Conservation (phyloP, 352 stramenopile genomes). For the Blastocystis sp. region DNA sequence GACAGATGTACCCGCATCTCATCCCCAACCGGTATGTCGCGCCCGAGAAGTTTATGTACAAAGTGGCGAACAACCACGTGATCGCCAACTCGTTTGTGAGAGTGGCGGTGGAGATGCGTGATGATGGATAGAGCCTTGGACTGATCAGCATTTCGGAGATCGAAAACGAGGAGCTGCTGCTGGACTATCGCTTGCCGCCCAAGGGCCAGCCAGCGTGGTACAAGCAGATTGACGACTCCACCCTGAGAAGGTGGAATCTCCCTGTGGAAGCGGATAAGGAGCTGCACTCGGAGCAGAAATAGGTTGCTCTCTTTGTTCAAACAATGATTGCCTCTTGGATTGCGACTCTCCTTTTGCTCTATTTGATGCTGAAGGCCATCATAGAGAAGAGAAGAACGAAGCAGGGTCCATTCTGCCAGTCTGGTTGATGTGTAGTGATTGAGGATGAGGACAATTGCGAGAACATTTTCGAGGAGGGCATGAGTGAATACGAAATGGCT, state of each 20-base stretch:
- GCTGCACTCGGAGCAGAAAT: conserved; percentile 17
- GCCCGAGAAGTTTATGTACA: conserved; percentile 65
- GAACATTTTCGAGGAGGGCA: neutral
- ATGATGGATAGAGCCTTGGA: conserved; percentile 31
- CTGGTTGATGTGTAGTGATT: neutral
- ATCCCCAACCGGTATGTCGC: conserved; percentile 47
- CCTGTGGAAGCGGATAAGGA: conserved; percentile 62
- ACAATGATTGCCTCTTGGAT: neutral
- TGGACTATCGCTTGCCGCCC: conserved; percentile 52
- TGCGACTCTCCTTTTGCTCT: no score
- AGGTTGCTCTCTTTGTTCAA: neutral
- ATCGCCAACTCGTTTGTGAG: conserved; percentile 39
- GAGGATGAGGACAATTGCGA: neutral
- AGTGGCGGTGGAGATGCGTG: neutral
- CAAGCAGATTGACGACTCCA: conserved; percentile 58
- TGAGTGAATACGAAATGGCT: conserved; percentile 25
- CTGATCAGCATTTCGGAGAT: conserved; percentile 59
- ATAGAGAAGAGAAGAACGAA: no score
- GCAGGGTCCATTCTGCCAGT: no score
- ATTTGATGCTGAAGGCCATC: no score
- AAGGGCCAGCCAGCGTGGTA: conserved; percentile 50
- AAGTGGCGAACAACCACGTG: conserved; percentile 60
- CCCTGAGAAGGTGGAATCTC: conserved; percentile 43
- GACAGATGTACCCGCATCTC: neutral
- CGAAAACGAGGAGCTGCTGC: conserved; percentile 53